Evolutionary conservation across 371 early-diverging fungal genomes (phyloP), one percentile per base, ranked within the genome.

Genomic region (Rhizopus microsporus): DNA sequence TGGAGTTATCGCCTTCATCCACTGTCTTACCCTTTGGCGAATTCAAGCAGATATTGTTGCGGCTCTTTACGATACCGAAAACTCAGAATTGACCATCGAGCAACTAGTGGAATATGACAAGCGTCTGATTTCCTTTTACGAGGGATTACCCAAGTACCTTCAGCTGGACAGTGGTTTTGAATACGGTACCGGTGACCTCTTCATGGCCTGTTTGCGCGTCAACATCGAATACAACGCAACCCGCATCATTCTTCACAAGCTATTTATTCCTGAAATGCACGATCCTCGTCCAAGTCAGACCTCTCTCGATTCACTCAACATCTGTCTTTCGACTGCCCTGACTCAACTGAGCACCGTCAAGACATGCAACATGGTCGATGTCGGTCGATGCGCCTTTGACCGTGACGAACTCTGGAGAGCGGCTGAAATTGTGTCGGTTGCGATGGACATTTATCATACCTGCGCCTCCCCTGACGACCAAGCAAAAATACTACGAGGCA

Each of bases 141-240:
- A 61, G 5, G 49, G 56, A 0, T 57, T 79, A 15, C 80, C 80
- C 9, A 45, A 64, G 0, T 79, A 78, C 33, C 55, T 76, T 34
- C 67, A 69, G 33, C 68, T 72, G 30, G 74, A 74, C 51, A 70
- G 72, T 50, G 79, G 76, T 0, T 78, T 78, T 59, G 79, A 72
- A 49, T 78, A 78, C 49, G 76, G 71, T 4, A 57, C 58, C 30
- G 68, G 67, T 51, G 80, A 76, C 31, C 53, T 76, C 40, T 70
- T 74, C 37, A 23, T 66, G 3, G 72, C 73, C 4, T 70, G 77
- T 40, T 60, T 72, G 3, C 68, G 71, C 13, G 70, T 79, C n/a
- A 74, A 76, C n/a, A 59, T 74, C 12, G 80, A 79, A 59, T 76
- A 72, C 53, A 74, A 76, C 49, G 74, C 80, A 0, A 76, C 75